Evolutionary conservation across 169 alveolate species (phyloP).

Genomic region (Plasmodium malariae): DNA sequence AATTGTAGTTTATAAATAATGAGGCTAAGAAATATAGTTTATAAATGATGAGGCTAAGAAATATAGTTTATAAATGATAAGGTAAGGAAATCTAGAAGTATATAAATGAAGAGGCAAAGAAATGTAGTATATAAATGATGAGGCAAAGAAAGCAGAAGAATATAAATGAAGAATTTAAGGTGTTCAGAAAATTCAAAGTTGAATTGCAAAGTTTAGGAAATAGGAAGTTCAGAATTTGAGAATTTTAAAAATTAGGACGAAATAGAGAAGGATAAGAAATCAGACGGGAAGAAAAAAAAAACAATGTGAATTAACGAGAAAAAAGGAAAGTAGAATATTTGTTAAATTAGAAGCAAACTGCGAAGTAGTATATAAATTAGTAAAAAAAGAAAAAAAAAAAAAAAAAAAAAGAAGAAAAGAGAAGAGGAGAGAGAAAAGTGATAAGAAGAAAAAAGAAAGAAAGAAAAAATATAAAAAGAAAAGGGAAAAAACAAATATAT

Average conservation of each 20-base stretch:
- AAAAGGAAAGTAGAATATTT: constrained; percentile 23
- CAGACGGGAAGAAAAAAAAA: constrained; percentile 17
- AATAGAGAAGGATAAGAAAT: constrained; percentile 3
- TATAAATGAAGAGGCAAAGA: no score
- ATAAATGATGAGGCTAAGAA: no score
- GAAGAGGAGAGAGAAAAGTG: neutral
- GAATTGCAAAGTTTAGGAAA: no score
- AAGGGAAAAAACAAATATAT: constrained; percentile 13
- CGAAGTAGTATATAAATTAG: neutral
- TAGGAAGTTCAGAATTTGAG: constrained; percentile 11
- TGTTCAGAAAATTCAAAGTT: constrained; percentile 1
- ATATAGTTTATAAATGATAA: no score
- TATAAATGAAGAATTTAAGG: neutral
- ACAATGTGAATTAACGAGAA: neutral
- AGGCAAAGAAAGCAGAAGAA: neutral
- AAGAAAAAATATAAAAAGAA: neutral
- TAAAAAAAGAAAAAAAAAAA: neutral
- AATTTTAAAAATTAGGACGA: constrained; percentile 21
- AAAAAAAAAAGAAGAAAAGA: neutral
- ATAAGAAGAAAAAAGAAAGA: neutral
- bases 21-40: no score
- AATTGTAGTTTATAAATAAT: no score
- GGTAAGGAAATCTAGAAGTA: no score
- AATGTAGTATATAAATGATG: no score
- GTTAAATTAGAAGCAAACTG: constrained; percentile 22